Base-by-base conservation (phyloP, 192 early-diverging fungal species). In the Coemansia reversa region DNA sequence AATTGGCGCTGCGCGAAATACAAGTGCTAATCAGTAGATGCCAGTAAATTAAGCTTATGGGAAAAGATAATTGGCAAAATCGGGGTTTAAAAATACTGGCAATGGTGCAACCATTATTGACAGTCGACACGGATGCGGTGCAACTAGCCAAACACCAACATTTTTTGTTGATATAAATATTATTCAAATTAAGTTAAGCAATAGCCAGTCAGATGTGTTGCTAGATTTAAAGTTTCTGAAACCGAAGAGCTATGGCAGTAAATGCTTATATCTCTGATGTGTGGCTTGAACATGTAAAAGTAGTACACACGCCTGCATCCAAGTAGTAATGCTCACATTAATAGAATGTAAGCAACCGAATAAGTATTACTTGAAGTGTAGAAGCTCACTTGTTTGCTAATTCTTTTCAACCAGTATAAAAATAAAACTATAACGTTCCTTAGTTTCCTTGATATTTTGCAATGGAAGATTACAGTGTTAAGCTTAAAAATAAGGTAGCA, bases 401-500 rank as follows among this genome's bases (percentile, higher is more conserved):
- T 45, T 39, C 9, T 45, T 45, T 16, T 45, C 1, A 16, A 45
- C 39, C 16, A 45, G 16, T 45, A 45, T 22, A 52, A 22, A 22
- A 7, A 27, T 23, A 52, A 27, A 7, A 52, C 22, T 19, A n/a
- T 19, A 12, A 22, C 20, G 7, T 52, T 52, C 1, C 18, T 20
- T 35, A 27, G 27, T n/a, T n/a, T n/a, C n/a, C 28, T 23, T 11
- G 11, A 16, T 16, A 0, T 28, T 19, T 49, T 27, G 51, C 14
- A 22, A 55, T 70, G 28, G 64, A 69, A 11, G 61, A 61, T n/a
- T 75, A 80, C 42, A 52, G 54, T 22, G 20, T 51, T 12, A 51
- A 65, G 12, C 32, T 80, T 0, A 14, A 51, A 1, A 69, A 48
- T 22, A 80, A 75, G 53, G 72, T 80, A 4, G 72, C 47, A 4